Evolutionary conservation across 2,329 filamentous ascomycete species (phyloP), one percentile per base, ranked within the genome.

Genomic region (Pseudofabraea citricarpa): DNA sequence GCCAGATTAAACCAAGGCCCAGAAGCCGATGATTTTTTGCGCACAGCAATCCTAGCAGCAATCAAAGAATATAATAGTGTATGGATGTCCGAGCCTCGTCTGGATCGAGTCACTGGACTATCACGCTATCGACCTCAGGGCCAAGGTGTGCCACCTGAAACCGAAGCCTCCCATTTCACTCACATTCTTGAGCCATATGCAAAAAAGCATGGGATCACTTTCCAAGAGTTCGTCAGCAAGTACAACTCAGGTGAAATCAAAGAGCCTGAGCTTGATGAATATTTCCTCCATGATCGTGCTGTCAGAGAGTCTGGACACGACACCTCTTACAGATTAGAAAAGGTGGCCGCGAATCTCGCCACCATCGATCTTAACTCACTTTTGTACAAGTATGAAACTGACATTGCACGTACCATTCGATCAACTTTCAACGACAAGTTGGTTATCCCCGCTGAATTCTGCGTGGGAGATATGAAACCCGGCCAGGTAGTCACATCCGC

Each of bases 301-400:
- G 90, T 97, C 24, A 85, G 93, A 53, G 93, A 98, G 66, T 96
- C 91, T 15, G 93, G 93, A 10, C 93, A 98, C 64, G 93, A 98
- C 62, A 98, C 93, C 2, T 87, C 87, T 13, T 97, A 97, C 67
- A 87, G 93, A 15, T 75, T 98, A 16, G 93, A 97, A 67, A 84
- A 81, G 36, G 77, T 94, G 19, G 90, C 87, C 56, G 93, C 88
- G 9, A 81, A 96, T 60, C 73, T 97, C 20, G 93, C 90, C 9
- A 96, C 90, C 0, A 88, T 97, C 46, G 93, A 98, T 60, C 75
- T 97, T 43, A 97, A 98, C 69, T 93, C 90, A 21, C 74, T 95
- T 22, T 72, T 98, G 21, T 98, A 93, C 78, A 97, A 97, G 68
- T 97, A 97, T 61, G 93, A 98, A 67, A 83, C 83, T 22, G 93